Percentiles rank a stretch among this genome's conserved stretches.
These are phyloP conservation scores for Tetrahymena borealis DNA, from an alignment of 73 alveolate species.

Conservation along the genomic window DNA sequence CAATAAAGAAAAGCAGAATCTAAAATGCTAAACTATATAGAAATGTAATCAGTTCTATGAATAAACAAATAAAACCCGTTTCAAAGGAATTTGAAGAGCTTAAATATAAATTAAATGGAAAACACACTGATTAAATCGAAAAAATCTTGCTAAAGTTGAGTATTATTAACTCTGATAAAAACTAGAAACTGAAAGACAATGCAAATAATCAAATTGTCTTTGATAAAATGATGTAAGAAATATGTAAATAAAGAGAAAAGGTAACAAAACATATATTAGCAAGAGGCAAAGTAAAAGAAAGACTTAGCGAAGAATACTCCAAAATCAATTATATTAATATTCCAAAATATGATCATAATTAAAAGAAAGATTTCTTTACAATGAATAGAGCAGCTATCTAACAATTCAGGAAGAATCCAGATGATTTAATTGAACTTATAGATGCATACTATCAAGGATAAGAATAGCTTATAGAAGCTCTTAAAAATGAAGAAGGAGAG, in stretches of 20 bases:
- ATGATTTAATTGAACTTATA: background rate
- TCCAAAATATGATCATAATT: background rate
- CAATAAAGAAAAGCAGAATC: background rate
- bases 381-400: background rate
- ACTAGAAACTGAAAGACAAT: background rate
- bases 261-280: background rate
- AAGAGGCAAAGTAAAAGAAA: background rate
- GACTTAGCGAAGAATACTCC: background rate
- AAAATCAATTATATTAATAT: background rate
- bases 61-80: background rate
- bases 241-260: background rate
- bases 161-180: background rate
- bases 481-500: background rate
- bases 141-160: background rate
- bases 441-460: background rate
- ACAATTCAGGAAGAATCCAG: background rate
- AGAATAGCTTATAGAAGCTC: background rate
- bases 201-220: background rate
- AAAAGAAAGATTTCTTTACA: background rate
- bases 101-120: background rate
- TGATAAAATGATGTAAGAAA: background rate
- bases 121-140: background rate
- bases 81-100: background rate
- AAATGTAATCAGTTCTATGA: background rate
- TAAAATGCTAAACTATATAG: background rate